Base-by-base conservation (phyloP, 148 eudicot species). In the Camellia sinensis region DNA sequence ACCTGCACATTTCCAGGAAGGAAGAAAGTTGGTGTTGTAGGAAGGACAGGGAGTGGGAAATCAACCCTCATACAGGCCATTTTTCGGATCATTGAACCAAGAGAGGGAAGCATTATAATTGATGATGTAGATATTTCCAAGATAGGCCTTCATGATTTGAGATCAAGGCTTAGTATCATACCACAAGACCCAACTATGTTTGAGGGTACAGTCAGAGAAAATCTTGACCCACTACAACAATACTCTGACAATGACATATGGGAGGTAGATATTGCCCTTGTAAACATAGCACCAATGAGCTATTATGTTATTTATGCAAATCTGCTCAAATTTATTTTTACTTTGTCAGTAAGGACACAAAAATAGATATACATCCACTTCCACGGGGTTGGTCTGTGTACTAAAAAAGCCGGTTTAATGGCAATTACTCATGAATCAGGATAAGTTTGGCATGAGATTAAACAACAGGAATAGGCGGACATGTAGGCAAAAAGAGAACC, bases 111-210 rank as follows among this genome's bases (percentile, higher is more conserved):
- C 76, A 92, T 97, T 67, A 76, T 89, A 61, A 97, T 97, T 74
- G 99, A 97, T 76, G 91, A 78, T 71, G 86, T 94, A 3, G 97
- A 97, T 80, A 92, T 96, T 54, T 89, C 85, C 79, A 90, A 87
- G 76, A 90, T 96, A 45, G 99, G 98, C 63, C 97, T 96, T 72
- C 98, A 94, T 83, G 98, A 94, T 82, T 84, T 96, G 79, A 91
- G 99, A 83, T 88, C 97, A 69, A 89, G 97, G 83, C 95, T 96
- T 72, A 92, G 98, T 83, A 94, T 96, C 46, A 96, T 94, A 72
- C 99, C 99, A 19, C 99, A 96, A 81, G 99, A 96, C 76, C 99
- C 99, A 67, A 91, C 98, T 0, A 91, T 97, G 98, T 97, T 97
- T 84, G 99, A 89, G 78, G 97, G 98, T 63, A 92, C 99, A 19